Evolutionary conservation across 805 yeast genomes (phyloP).

Genomic region (Wickerhamomyces pijperi): DNA sequence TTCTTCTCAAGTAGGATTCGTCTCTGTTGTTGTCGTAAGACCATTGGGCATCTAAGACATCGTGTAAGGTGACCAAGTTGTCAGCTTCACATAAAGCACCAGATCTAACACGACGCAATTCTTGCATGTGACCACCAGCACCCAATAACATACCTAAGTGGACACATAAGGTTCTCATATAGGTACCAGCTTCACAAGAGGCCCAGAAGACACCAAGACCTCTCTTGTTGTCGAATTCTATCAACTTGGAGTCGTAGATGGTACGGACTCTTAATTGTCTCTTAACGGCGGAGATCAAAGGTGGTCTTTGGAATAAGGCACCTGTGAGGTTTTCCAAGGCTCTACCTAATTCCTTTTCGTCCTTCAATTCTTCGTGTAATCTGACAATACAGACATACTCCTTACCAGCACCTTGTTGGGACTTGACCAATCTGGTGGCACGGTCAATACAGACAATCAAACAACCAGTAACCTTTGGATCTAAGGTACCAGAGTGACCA

Average conservation of each 20-base stretch:
- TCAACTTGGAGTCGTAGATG: conserved; percentile 88
- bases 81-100: conserved; percentile 91
- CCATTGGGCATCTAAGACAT: conserved; percentile 97
- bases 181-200: conserved; percentile 98
- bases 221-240: conserved; percentile 95
- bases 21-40: conserved; percentile 94
- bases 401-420: conserved; percentile 99
- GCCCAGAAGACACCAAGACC: conserved; percentile 99
- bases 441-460: conserved; percentile 95
- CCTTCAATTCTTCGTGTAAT: conserved; percentile 86
- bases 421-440: conserved; percentile 95
- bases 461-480: conserved; percentile 98
- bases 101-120: conserved; percentile 95
- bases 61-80: conserved; percentile 90
- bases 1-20: conserved; percentile 87
- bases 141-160: conserved; percentile 97
- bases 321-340: conserved; percentile 92
- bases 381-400: conserved; percentile 97
- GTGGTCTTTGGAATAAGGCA: conserved; percentile 98
- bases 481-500: conserved; percentile 98
- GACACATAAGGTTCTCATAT: conserved; percentile 98
- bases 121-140: conserved; percentile 99
- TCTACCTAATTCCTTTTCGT: conserved; percentile 80
- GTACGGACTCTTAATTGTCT: conserved; percentile 98
- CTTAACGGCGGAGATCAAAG: conserved; percentile 96